Conservation (phyloP, 192 early-diverging fungal genomes). For the Backusella morwellensis region DNA sequence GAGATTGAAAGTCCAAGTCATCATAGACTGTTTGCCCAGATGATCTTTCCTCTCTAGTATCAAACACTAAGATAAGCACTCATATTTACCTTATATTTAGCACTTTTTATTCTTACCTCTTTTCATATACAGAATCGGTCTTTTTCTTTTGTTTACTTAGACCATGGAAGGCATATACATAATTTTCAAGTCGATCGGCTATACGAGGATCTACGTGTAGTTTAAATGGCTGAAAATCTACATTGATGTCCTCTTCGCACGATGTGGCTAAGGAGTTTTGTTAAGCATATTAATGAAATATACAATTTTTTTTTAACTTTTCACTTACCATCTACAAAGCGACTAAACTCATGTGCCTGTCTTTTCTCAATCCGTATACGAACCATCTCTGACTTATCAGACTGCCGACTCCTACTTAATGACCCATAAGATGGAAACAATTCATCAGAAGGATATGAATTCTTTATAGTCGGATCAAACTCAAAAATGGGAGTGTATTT, state of each 20-base stretch:
- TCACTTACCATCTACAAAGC: conserved; percentile 14
- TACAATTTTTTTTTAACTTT: too few relatives aligned
- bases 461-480: conserved; percentile 5
- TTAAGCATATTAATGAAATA: too few relatives aligned
- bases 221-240: conserved; percentile 49
- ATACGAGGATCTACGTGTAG: conserved; percentile 46
- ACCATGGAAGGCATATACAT: conserved; percentile 29
- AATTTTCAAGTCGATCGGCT: conserved; percentile 43
- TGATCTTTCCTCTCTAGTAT: not conserved
- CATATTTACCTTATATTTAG: not conserved
- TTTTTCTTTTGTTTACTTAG: conserved; percentile 8
- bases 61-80: not conserved
- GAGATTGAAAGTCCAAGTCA: conserved; percentile 3
- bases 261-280: not conserved
- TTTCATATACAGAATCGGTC: not conserved
- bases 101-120: not conserved
- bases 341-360: conserved; percentile 12
- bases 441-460: not conserved
- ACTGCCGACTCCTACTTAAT: not conserved
- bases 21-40: not conserved
- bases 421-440: not conserved
- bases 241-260: conserved; percentile 32
- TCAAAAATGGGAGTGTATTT: not conserved
- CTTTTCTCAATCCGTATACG: conserved; percentile 24
- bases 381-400: conserved; percentile 2